Evolutionary conservation across 768 basidiomycete species (phyloP), one percentile per base, ranked within the genome.

Genomic region (Scleroderma bovista): DNA sequence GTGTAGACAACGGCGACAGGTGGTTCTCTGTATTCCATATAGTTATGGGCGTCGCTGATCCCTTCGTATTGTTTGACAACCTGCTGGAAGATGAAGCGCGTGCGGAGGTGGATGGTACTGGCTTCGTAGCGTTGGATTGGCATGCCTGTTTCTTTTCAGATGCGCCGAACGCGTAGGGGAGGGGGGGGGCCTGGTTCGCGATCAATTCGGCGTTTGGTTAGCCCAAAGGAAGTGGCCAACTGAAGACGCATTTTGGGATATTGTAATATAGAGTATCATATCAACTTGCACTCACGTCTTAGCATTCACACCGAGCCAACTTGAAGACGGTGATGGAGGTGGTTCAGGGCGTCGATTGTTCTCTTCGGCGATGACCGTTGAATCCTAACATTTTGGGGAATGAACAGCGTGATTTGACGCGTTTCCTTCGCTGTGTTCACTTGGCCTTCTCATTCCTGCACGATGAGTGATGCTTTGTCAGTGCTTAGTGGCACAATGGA

Each of bases 1-100:
- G 65, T 71, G 34, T 78, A 78, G 13, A 72, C 64, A 9, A 73
- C 64, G 1, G 62, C 56, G 0, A 77, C 70, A 0, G 33, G 19
- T 3, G 65, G 65, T 3, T 16, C 16, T 10, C 47, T 37, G 44
- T 66, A 70, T 48, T 72, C 66, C 53, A 60, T 55, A 48, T 71
- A 78, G 13, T 70, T 66, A 51, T 75, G 78, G 9, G 57, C 17
- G 68, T 59, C 1, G 50, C 29, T 9, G 15, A 23, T 22, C 36
- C 52, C 47, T 7, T 34, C 15, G 31, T 31, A 10, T 11, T 33
- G 29, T 50, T 31, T 22, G 13, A 17, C n/a, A 15, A 9, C 32
- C 26, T 26, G 26, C 3, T 31, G 17, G 26, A 32, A 22, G 15
- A 48, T 19, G 20, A n/a, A 6, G 16, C 23, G 15, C 6, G 13